phyloP scores from a whole-genome alignment of 2,329 filamentous ascomycete genomes.

The Pseudogymnoascus sp. region DNA sequence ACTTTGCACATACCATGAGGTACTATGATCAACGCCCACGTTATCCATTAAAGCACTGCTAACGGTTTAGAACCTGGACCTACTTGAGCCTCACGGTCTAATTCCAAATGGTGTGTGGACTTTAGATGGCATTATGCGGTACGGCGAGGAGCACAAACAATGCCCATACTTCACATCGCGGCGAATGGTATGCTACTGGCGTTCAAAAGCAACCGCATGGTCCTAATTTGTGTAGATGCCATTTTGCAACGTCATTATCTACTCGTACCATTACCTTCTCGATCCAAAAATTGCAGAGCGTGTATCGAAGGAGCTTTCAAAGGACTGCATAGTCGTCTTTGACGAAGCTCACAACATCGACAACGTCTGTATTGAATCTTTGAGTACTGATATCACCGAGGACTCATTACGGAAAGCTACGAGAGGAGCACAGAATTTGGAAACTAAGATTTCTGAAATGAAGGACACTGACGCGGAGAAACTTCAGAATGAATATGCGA shows the following conservation, averaged over 20 bases:
- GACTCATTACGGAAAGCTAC: slow-evolving; percentile 88
- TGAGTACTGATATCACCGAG: slow-evolving; percentile 94
- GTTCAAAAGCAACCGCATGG: not conserved
- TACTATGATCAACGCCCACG: slow-evolving; percentile 27
- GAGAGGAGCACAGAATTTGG: slow-evolving; percentile 80
- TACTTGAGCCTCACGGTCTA: slow-evolving; percentile 88
- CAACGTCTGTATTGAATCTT: slow-evolving; percentile 96
- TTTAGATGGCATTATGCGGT: slow-evolving; percentile 76
- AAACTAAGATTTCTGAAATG: slow-evolving; percentile 88
- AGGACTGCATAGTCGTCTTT: slow-evolving; percentile 97
- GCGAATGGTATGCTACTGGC: slow-evolving; percentile 61
- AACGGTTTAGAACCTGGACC: slow-evolving; percentile 66
- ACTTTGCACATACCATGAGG: slow-evolving; percentile 90
- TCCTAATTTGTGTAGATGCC: slow-evolving; percentile 59
- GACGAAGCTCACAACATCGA: slow-evolving; percentile 99
- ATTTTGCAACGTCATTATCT: slow-evolving; percentile 98
- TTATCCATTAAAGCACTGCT: slow-evolving; percentile 4
- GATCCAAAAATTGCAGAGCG: slow-evolving; percentile 96
- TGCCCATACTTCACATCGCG: slow-evolving; percentile 95
- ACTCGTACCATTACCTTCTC: slow-evolving; percentile 96
- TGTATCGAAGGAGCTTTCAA: slow-evolving; percentile 90
- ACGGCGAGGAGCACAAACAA: slow-evolving; percentile 92
- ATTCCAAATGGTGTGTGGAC: slow-evolving; percentile 95
- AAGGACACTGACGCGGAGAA: slow-evolving; percentile 92
- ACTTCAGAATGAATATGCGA: slow-evolving; percentile 88